phyloP scores from a whole-genome alignment of 208 protist species.

The Leishmania aethiopica region DNA sequence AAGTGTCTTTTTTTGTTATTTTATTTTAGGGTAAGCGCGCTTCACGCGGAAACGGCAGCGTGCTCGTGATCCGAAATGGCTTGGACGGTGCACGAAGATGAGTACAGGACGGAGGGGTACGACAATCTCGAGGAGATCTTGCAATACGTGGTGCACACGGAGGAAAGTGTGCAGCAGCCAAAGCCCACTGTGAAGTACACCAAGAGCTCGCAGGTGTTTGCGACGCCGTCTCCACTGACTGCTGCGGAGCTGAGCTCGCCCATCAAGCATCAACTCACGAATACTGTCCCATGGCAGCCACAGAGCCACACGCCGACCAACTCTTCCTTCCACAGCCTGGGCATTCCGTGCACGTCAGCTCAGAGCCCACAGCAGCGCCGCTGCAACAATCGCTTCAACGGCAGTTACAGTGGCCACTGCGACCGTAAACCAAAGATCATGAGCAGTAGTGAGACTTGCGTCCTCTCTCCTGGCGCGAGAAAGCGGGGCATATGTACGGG shows the following conservation, averaged over 20 bases:
- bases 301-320: slow-evolving; percentile 33
- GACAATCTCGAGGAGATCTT: slow-evolving; percentile 53
- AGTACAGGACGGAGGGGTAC: slow-evolving; percentile 62
- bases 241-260: slow-evolving; percentile 39
- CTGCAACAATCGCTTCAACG: slow-evolving; percentile 23
- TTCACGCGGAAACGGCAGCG: not conserved
- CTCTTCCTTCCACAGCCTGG: slow-evolving; percentile 30
- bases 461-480: not conserved
- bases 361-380: slow-evolving; percentile 24
- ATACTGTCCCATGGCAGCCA: slow-evolving; percentile 38
- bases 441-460: slow-evolving; percentile 21
- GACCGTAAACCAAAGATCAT: slow-evolving; percentile 16
- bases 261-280: slow-evolving; percentile 43
- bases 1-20: not conserved
- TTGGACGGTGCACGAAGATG: slow-evolving; percentile 89
- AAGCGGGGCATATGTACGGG: not conserved
- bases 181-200: slow-evolving; percentile 70
- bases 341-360: slow-evolving; percentile 17
- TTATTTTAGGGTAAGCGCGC: not conserved
- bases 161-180: slow-evolving; percentile 25
- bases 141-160: slow-evolving; percentile 41
- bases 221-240: slow-evolving; percentile 44
- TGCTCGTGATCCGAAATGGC: slow-evolving; percentile 20
- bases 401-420: slow-evolving; percentile 13
- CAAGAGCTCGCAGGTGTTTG: slow-evolving; percentile 80